Conservation (phyloP, 78 protist genomes). For the Polysphondylium violaceum region DNA sequence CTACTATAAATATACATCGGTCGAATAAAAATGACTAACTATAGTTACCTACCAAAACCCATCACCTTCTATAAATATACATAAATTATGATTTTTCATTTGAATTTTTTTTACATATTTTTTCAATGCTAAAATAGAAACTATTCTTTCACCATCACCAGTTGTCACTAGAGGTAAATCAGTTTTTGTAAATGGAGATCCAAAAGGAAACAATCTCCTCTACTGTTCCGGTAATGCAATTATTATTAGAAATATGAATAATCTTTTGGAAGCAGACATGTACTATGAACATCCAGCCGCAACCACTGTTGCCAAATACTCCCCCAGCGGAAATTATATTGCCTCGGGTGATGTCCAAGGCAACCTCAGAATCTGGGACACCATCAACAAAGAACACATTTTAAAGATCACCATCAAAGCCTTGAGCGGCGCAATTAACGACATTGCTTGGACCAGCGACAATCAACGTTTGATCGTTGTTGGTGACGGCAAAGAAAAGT, state of each 20-base stretch:
- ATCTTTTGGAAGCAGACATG: slow-evolving; percentile 73
- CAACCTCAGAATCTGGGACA: slow-evolving; percentile 95
- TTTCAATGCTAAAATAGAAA: slow-evolving; percentile 40
- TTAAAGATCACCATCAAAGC: slow-evolving; percentile 87
- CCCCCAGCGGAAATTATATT: slow-evolving; percentile 95
- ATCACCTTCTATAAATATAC: not conserved
- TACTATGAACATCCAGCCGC: slow-evolving; percentile 91
- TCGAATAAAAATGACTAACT: no score
- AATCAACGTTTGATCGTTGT: slow-evolving; percentile 92
- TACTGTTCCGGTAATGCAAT: slow-evolving; percentile 88
- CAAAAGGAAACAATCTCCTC: slow-evolving; percentile 88
- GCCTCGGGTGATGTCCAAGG: slow-evolving; percentile 94
- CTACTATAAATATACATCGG: no score
- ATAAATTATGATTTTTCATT: not conserved
- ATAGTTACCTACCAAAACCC: no score
- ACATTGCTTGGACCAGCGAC: slow-evolving; percentile 95
- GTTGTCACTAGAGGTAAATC: slow-evolving; percentile 87
- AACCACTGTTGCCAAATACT: slow-evolving; percentile 90
- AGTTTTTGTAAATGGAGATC: slow-evolving; percentile 84
- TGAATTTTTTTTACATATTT: not conserved
- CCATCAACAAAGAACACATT: slow-evolving; percentile 86
- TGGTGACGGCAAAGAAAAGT: slow-evolving; percentile 95
- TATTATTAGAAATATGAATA: slow-evolving; percentile 85
- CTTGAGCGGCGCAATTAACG: slow-evolving; percentile 87
- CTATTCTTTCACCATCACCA: slow-evolving; percentile 89